Evolutionary conservation across 139 green algal species (phyloP), one percentile per base, ranked within the genome.

Genomic region (Mychonastes homosphaera): DNA sequence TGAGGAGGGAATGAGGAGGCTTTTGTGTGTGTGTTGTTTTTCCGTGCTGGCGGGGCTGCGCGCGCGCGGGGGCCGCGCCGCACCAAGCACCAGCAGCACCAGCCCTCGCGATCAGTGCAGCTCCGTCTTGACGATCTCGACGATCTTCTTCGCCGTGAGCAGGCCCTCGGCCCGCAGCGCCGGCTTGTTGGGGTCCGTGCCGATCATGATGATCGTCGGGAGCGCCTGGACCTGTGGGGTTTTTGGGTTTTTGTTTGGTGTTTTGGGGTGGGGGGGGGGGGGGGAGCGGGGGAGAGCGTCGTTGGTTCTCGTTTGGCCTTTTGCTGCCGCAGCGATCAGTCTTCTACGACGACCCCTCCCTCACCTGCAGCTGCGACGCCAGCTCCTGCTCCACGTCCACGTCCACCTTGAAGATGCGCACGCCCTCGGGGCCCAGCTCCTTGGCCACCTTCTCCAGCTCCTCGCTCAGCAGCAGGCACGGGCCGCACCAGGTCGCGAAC

Each of bases 191-290:
- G 65, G 58, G 47, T 95, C 81, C 56, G 77, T 84, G 51, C 87
- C 80, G 24, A 97, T 81, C 43, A 97, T 91, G 6, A 97, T 83
- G 41, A 97, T 77, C 1, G 90, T 97, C 19, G 90, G 90, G 34
- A 97, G 77, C 24, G 91, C 90, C 56, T 93, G 73, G 52, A 97
- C 97, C 82, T 97, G 85, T 32, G 64, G 29, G 35, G 9, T 23
- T 23, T 7, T 0, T 45, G 29, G 21, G 19, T 26, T 10, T 54
- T 5, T 34, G 21, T 33, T 12, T 18, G 26, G 21, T 32, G n/a
- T 46, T 41, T 36, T 38, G 13, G 38, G 47, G 41, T 5, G 33
- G 44, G 45, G 32, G 33, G 34, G 26, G 47, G 21, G 8, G 27
- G 58, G 9, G 57, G 23, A 12, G 8, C 13, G 23, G 38, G 6